Conservation (phyloP, 306 rosid genomes). For the Begonia loranthoides region DNA sequence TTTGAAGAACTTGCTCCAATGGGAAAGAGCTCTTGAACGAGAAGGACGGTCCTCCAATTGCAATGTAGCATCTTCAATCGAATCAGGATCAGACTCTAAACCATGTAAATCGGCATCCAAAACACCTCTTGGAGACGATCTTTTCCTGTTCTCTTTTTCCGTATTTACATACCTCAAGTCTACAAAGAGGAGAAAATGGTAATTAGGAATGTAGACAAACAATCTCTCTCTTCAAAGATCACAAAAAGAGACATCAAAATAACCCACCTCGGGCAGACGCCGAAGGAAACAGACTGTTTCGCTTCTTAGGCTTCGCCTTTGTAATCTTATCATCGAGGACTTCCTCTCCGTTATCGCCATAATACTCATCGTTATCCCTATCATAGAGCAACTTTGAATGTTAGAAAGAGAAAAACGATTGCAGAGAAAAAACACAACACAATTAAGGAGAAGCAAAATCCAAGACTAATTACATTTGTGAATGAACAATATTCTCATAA, state of each 20-base stretch:
- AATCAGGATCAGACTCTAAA: slow-evolving; percentile 15
- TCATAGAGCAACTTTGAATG: slow-evolving; percentile 1
- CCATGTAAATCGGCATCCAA: slow-evolving; percentile 36
- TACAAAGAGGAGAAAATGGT: slow-evolving; percentile 14
- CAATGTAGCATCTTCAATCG: slow-evolving; percentile 8
- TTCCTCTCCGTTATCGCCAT: slow-evolving; percentile 9
- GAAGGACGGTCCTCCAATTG: slow-evolving; percentile 17
- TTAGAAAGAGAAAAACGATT: not conserved
- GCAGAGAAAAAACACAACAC: not conserved
- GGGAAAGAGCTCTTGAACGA: slow-evolving; percentile 19
- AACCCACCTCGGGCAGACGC: slow-evolving; percentile 39
- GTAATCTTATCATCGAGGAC: slow-evolving; percentile 7
- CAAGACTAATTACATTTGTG: no score
- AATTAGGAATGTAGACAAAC: no score
- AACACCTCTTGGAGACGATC: slow-evolving; percentile 68
- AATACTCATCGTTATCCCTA: slow-evolving; percentile 18
- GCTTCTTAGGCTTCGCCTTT: slow-evolving; percentile 8
- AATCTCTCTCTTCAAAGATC: not conserved
- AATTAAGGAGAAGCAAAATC: no score
- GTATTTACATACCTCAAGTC: slow-evolving; percentile 48
- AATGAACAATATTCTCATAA: no score
- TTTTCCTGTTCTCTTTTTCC: slow-evolving; percentile 56
- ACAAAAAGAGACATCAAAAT: not conserved
- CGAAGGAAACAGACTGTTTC: slow-evolving; percentile 13
- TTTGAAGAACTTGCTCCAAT: slow-evolving; percentile 38